Percentiles rank a stretch among this genome's conserved stretches.
These are phyloP conservation scores for Heritiera fomes DNA, from an alignment of 345 rosid species.

Conservation along the genomic window DNA sequence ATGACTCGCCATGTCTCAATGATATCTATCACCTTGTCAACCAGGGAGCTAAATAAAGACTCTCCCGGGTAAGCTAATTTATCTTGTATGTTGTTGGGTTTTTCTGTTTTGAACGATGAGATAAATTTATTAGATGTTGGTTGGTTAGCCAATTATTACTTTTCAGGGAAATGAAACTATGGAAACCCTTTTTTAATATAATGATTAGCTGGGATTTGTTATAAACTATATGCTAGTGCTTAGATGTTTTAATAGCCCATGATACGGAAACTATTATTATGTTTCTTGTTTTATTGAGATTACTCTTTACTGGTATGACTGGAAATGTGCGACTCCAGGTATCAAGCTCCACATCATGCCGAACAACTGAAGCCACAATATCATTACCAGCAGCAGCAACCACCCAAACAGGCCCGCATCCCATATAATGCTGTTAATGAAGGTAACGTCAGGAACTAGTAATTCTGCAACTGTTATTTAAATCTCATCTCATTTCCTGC, in stretches of 20 bases:
- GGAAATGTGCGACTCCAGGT: constrained; percentile 42
- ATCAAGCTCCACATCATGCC: constrained; percentile 67
- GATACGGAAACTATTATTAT: too few species aligned
- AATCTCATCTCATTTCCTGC: constrained; percentile 4
- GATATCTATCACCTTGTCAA: constrained; percentile 86
- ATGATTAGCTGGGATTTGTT: not conserved
- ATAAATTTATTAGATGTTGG: not conserved
- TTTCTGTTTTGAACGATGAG: not conserved
- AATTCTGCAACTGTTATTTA: constrained; percentile 4
- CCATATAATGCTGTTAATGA: constrained; percentile 60
- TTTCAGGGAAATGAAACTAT: not conserved
- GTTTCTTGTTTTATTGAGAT: not conserved
- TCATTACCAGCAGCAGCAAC: constrained; percentile 57
- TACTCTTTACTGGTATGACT: not conserved
- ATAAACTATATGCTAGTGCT: not conserved
- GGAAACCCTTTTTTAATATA: not conserved
- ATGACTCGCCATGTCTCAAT: constrained; percentile 90
- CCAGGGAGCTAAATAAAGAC: constrained; percentile 57
- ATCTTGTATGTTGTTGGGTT: not conserved
- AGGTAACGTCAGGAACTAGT: constrained; percentile 43
- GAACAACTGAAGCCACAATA: constrained; percentile 62
- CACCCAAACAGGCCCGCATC: constrained; percentile 44
- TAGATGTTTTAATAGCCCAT: not conserved
- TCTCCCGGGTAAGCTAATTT: constrained; percentile 76
- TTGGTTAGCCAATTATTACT: not conserved